Evolutionary conservation across 352 stramenopile genomes (phyloP).

Genomic region (Thalassiosira livingstoniorum): DNA sequence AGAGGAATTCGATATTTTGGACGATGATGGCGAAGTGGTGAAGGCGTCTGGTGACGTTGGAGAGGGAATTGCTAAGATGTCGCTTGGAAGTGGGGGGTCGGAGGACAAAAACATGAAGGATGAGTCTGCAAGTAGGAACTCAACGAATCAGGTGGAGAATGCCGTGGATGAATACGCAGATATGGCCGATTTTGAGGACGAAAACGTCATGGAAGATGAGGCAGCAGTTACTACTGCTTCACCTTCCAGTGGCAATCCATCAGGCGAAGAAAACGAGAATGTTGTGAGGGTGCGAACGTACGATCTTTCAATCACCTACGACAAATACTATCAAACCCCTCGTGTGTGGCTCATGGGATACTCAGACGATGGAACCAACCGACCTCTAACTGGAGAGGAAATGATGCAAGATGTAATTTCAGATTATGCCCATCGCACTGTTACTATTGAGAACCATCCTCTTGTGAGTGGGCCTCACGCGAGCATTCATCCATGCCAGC

Average conservation of each 20-base stretch:
- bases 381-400: conserved; percentile 90
- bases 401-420: conserved; percentile 99
- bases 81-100: too few relatives aligned
- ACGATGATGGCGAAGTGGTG: conserved; percentile 66
- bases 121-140: background rate
- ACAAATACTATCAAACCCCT: conserved; percentile 99
- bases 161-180: conserved; percentile 85
- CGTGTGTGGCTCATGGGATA: conserved; percentile 98
- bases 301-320: conserved; percentile 98
- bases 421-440: conserved; percentile 98
- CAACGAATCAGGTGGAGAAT: conserved; percentile 24
- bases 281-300: conserved; percentile 94
- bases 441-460: conserved; percentile 98
- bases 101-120: background rate
- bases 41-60: background rate
- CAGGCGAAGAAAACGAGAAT: conserved; percentile 53
- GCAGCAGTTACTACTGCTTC: conserved; percentile 43
- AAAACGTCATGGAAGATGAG: conserved; percentile 89
- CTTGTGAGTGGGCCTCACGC: conserved; percentile 92
- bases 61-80: background rate
- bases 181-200: conserved; percentile 89
- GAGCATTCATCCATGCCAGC: conserved; percentile 98
- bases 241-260: background rate
- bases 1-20: conserved; percentile 80
- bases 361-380: conserved; percentile 86